Conservation (phyloP, 2,329 filamentous ascomycete genomes). For the Penicillium sp. region DNA sequence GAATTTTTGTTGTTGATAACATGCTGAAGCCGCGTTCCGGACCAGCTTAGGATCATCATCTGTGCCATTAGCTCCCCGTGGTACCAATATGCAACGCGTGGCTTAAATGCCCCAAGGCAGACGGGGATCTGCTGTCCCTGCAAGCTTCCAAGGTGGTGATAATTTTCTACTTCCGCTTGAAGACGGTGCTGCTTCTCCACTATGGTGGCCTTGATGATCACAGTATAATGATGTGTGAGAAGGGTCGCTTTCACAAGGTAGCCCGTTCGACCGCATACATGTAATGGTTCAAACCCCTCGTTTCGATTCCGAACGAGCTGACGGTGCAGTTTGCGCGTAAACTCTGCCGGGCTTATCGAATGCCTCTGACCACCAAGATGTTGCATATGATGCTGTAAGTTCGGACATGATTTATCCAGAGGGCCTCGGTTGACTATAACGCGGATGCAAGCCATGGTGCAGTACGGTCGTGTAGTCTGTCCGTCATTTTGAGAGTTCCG, state of each 20-base stretch:
- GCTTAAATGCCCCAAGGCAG: slow-evolving; percentile 24
- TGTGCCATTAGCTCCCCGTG: slow-evolving; percentile 19
- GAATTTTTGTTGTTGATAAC: slow-evolving; percentile 7
- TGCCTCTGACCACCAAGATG: slow-evolving; percentile 34
- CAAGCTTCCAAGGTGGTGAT: slow-evolving; percentile 19
- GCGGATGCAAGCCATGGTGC: slow-evolving; percentile 22
- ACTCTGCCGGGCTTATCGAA: slow-evolving; percentile 18
- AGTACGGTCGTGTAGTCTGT: slow-evolving; percentile 18
- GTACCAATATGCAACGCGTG: slow-evolving; percentile 25
- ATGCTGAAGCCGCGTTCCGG: slow-evolving; percentile 6
- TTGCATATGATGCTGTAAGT: slow-evolving; percentile 26
- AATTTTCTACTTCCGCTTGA: slow-evolving; percentile 25
- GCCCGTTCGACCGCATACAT: slow-evolving; percentile 26
- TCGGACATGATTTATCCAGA: slow-evolving; percentile 35
- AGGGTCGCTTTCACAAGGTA: slow-evolving; percentile 31
- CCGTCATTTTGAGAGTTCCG: slow-evolving; percentile 12
- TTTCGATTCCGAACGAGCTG: slow-evolving; percentile 19
- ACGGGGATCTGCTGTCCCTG: slow-evolving; percentile 29
- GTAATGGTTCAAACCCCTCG: slow-evolving; percentile 24
- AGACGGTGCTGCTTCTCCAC: slow-evolving; percentile 19
- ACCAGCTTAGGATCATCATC: slow-evolving; percentile 13
- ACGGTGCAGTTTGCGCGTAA: slow-evolving; percentile 18
- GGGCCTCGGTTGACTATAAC: slow-evolving; percentile 18
- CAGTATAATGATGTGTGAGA: slow-evolving; percentile 27
- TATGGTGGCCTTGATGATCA: slow-evolving; percentile 29